Conservation (phyloP, 2,329 filamentous ascomycete genomes). For the Talaromyces funiculosus region DNA sequence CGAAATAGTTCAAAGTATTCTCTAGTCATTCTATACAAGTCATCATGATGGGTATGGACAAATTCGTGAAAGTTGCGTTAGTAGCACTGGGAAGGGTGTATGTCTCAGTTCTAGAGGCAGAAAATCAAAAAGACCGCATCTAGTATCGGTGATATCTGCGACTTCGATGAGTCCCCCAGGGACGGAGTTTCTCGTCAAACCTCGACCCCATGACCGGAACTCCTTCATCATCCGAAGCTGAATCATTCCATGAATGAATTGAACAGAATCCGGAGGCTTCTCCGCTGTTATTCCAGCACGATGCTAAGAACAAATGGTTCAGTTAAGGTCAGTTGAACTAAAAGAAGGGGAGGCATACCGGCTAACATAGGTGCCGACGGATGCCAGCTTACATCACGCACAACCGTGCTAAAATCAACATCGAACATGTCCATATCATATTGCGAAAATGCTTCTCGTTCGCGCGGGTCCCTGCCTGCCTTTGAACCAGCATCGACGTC, state of each 20-base stretch:
- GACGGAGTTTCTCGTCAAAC: slow-evolving; percentile 56
- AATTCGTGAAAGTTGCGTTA: neutral
- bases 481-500: slow-evolving; percentile 67
- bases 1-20: neutral
- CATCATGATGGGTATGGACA: neutral
- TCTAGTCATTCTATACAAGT: neutral
- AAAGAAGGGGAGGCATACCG: slow-evolving; percentile 35
- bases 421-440: slow-evolving; percentile 54
- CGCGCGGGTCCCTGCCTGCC: slow-evolving; percentile 53
- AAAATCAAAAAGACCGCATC: neutral
- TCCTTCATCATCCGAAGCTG: slow-evolving; percentile 57
- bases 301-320: slow-evolving; percentile 50
- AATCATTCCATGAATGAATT: slow-evolving; percentile 71
- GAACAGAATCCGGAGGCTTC: slow-evolving; percentile 69
- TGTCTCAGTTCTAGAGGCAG: neutral
- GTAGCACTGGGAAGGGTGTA: neutral
- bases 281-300: slow-evolving; percentile 74
- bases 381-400: slow-evolving; percentile 88
- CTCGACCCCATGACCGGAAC: slow-evolving; percentile 53
- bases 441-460: slow-evolving; percentile 48
- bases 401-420: slow-evolving; percentile 66
- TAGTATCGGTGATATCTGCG: neutral
- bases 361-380: slow-evolving; percentile 75
- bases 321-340: neutral
- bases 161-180: neutral